phyloP scores from a whole-genome alignment of 2,329 filamentous ascomycete genomes.

The Thielaviopsis punctulata region DNA sequence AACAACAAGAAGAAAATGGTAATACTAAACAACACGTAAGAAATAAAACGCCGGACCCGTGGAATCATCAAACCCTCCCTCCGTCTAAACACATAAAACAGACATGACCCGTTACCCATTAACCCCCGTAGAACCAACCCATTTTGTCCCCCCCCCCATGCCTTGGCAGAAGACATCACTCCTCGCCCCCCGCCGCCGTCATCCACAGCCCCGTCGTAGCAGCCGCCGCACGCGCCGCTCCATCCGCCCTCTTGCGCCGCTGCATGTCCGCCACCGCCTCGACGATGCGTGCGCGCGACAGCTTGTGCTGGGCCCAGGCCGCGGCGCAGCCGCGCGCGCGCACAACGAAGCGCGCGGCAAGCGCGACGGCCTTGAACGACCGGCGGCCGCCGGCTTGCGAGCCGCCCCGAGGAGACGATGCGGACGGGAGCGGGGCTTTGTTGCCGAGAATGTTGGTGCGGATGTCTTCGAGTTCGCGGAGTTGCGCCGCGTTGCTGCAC shows the following conservation, averaged over 20 bases:
- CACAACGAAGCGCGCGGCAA: constrained; percentile 34
- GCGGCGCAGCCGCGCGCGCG: constrained; percentile 30
- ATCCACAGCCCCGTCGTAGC: neutral
- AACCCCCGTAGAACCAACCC: too few species aligned
- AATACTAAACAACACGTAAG: too few species aligned
- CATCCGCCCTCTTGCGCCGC: constrained; percentile 26
- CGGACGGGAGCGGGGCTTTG: constrained; percentile 17
- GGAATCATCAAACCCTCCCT: too few species aligned
- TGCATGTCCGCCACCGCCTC: constrained; percentile 30
- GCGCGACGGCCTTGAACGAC: constrained; percentile 28
- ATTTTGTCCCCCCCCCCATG: neutral
- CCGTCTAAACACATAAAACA: too few species aligned
- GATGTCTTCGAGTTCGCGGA: constrained; percentile 71
- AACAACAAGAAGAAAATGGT: too few species aligned
- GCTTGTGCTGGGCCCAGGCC: constrained; percentile 34
- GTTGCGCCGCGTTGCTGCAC: constrained; percentile 75
- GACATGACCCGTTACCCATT: too few species aligned
- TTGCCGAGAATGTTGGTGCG: constrained; percentile 27
- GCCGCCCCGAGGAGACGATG: neutral
- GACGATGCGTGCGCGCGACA: constrained; percentile 29
- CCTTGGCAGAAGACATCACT: neutral
- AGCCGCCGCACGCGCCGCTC: too few species aligned
- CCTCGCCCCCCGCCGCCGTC: neutral
- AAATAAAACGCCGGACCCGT: too few species aligned
- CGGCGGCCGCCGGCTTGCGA: constrained; percentile 13